Evolutionary conservation across 129 eudicot species (phyloP).

Genomic region (Rutidosis leptorrhynchoides): DNA sequence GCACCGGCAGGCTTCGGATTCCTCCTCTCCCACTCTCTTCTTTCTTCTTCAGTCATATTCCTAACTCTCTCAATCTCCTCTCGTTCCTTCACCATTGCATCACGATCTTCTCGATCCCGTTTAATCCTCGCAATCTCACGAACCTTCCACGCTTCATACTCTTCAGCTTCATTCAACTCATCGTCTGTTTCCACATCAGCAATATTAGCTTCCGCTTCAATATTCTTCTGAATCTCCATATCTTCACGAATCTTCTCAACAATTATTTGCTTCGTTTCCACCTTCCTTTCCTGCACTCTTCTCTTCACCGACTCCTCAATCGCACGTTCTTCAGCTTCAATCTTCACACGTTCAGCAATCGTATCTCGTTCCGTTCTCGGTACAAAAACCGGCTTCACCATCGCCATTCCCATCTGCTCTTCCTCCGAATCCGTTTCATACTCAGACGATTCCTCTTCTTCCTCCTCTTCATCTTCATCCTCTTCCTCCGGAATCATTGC

Average conservation of each 20-base stretch:
- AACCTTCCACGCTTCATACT: constrained; percentile 87
- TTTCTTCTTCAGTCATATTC: constrained; percentile 96
- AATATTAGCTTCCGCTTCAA: constrained; percentile 62
- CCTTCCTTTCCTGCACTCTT: constrained; percentile 62
- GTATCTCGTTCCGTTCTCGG: constrained; percentile 94
- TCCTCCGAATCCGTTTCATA: constrained; percentile 95
- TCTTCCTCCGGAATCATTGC: constrained; percentile 51
- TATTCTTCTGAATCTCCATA: constrained; percentile 60
- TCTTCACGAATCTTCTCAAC: constrained; percentile 83
- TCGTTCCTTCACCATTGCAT: constrained; percentile 78
- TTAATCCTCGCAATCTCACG: constrained; percentile 92
- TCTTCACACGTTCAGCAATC: constrained; percentile 82
- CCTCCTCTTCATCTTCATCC: constrained; percentile 75
- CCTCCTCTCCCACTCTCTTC: constrained; percentile 98
- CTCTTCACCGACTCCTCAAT: constrained; percentile 67
- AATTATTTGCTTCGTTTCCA: constrained; percentile 77
- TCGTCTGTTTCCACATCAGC: constrained; percentile 93
- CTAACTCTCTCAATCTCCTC: constrained; percentile 95
- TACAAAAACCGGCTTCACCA: constrained; percentile 94
- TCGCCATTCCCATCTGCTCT: constrained; percentile 57
- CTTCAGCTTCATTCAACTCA: constrained; percentile 87
- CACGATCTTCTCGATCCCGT: constrained; percentile 91
- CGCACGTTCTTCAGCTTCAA: constrained; percentile 74
- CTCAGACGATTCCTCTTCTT: constrained; percentile 77
- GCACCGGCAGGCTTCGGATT: constrained; percentile 53